phyloP scores from a whole-genome alignment of 192 early-diverging fungal genomes.

The Rhizoclosmatium globosum region DNA sequence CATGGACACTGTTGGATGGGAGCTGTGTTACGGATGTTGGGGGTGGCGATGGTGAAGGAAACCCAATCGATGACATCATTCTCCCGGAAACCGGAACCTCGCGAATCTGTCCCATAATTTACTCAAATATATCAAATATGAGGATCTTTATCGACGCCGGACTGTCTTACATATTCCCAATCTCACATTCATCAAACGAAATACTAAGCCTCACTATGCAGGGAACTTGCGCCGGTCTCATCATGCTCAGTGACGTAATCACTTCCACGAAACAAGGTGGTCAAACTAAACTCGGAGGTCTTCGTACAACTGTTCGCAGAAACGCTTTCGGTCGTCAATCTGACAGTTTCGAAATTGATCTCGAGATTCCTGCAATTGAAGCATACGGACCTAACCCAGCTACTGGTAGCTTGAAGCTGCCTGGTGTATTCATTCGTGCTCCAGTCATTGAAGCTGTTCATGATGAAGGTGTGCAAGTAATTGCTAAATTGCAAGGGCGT shows the following conservation, averaged over 20 bases:
- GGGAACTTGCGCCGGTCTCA: conserved; percentile 97
- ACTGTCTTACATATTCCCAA: too few species aligned
- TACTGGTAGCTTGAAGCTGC: conserved; percentile 48
- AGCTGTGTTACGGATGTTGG: too few species aligned
- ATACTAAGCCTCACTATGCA: conserved; percentile 5
- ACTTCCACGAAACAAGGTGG: conserved; percentile 83
- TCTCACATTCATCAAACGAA: not conserved
- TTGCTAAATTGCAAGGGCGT: conserved; percentile 64
- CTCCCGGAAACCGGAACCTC: too few species aligned
- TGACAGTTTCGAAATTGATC: conserved; percentile 84
- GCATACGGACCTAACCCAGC: conserved; percentile 13
- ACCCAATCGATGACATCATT: too few species aligned
- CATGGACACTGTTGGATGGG: too few species aligned
- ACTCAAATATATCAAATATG: too few species aligned
- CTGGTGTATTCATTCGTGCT: conserved; percentile 93
- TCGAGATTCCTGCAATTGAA: conserved; percentile 65
- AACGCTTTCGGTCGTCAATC: conserved; percentile 96
- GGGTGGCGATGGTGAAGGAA: too few species aligned
- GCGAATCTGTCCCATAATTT: too few species aligned
- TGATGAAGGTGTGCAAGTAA: conserved; percentile 69
- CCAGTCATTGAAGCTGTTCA: conserved; percentile 83
- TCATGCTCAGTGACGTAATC: conserved; percentile 83
- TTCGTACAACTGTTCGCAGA: conserved; percentile 85
- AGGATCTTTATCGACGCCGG: too few species aligned
- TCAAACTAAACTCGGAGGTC: conserved; percentile 83